Conservation (phyloP, 805 yeast species). For the Candida argentea region DNA sequence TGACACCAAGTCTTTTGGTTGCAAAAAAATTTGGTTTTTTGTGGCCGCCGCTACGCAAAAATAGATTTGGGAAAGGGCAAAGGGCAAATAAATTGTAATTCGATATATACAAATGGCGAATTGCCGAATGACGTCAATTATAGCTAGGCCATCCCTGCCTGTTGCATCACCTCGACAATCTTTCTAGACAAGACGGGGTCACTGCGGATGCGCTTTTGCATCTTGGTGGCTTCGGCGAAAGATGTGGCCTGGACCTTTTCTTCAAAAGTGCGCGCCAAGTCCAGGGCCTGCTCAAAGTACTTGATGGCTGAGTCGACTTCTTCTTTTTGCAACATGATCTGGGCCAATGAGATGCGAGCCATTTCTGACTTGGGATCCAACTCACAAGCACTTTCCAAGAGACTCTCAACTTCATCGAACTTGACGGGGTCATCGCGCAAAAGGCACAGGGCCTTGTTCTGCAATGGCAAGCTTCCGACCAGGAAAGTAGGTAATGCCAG, state of each 20-base stretch:
- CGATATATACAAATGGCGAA: conserved; percentile 2
- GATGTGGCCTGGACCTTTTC: conserved; percentile 88
- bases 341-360: conserved; percentile 87
- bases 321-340: conserved; percentile 76
- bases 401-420: conserved; percentile 45
- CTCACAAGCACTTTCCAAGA: conserved; percentile 66
- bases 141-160: conserved; percentile 7
- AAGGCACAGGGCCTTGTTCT: conserved; percentile 76
- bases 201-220: conserved; percentile 68
- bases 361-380: conserved; percentile 84
- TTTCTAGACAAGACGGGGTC: conserved; percentile 58
- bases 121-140: neutral
- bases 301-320: conserved; percentile 71
- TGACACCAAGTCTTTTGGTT: neutral
- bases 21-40: neutral
- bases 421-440: conserved; percentile 43
- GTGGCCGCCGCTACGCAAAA: neutral
- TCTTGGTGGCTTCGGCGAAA: conserved; percentile 85
- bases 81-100: conserved; percentile 1
- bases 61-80: too few species aligned
- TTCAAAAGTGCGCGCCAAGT: conserved; percentile 70
- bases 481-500: conserved; percentile 54
- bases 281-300: conserved; percentile 75
- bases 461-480: conserved; percentile 81
- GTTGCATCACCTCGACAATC: conserved; percentile 48